A percentile compares a stretch with the other conserved stretches of the same genome.
Conservation (phyloP, 2,329 filamentous ascomycete genomes). For the Aspergillus texensis region DNA sequence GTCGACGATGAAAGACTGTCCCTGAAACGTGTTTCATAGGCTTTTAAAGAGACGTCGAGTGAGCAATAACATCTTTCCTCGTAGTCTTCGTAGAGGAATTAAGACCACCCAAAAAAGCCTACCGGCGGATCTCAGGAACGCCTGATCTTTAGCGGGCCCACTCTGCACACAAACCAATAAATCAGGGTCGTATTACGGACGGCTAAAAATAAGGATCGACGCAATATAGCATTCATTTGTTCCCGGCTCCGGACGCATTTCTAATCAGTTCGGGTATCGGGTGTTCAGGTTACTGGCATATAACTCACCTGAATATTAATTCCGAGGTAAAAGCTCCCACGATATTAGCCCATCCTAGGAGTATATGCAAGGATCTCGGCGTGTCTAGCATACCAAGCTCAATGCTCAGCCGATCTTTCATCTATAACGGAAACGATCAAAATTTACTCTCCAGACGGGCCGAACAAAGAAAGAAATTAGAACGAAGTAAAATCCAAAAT, state of each 20-base stretch:
- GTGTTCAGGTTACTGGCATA: neutral
- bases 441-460: fast-evolving
- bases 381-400: no score
- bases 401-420: no score
- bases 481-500: no score
- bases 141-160: neutral
- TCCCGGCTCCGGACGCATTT: neutral
- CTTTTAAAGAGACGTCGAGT: neutral
- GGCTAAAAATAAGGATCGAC: neutral
- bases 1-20: neutral
- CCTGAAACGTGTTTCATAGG: neutral
- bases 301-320: neutral
- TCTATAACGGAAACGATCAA: no score
- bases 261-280: neutral
- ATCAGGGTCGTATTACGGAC: neutral
- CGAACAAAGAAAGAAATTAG: no score
- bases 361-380: no score
- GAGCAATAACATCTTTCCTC: neutral
- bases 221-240: neutral
- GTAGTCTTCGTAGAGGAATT: neutral
- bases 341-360: no score
- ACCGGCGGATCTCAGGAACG: neutral
- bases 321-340: neutral
- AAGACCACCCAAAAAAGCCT: neutral
- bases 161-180: neutral